Evolutionary conservation across 139 green algal species (phyloP).

Genomic region (Volvox reticuliferus): DNA sequence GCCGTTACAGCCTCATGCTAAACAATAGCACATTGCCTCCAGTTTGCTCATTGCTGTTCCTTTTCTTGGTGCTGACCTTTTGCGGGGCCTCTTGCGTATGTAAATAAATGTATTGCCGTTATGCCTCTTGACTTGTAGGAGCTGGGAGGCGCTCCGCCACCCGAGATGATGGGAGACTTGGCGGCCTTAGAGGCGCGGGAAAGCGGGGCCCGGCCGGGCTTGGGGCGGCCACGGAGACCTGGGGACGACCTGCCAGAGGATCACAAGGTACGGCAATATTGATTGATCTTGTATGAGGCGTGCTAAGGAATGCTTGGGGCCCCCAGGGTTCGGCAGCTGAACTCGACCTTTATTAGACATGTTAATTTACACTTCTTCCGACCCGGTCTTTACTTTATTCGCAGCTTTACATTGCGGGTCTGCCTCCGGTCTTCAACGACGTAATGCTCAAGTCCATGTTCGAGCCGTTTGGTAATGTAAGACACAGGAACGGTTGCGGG

Average conservation of each 20-base stretch:
- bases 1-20: no score
- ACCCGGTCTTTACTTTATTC: neutral
- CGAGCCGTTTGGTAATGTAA: conserved; percentile 78
- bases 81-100: no score
- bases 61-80: no score
- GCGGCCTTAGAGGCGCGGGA: neutral
- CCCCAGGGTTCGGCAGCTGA: neutral
- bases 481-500: neutral
- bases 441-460: conserved; percentile 76
- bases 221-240: conserved; percentile 11
- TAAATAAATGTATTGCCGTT: no score
- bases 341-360: neutral
- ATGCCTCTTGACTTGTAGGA: conserved; percentile 52
- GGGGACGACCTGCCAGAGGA: conserved; percentile 60
- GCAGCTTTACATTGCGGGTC: conserved; percentile 88
- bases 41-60: no score
- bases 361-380: neutral
- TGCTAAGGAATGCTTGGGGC: no score
- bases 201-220: neutral
- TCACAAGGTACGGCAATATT: conserved; percentile 49
- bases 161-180: conserved; percentile 63
- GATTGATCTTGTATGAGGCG: no score
- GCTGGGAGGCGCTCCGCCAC: conserved; percentile 60
- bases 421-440: conserved; percentile 78
- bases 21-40: no score